Percentiles rank a stretch among this genome's conserved stretches.
Evolutionary conservation across 495 filamentous ascomycete species (phyloP).

Genomic region (Eremomyces bilateralis): DNA sequence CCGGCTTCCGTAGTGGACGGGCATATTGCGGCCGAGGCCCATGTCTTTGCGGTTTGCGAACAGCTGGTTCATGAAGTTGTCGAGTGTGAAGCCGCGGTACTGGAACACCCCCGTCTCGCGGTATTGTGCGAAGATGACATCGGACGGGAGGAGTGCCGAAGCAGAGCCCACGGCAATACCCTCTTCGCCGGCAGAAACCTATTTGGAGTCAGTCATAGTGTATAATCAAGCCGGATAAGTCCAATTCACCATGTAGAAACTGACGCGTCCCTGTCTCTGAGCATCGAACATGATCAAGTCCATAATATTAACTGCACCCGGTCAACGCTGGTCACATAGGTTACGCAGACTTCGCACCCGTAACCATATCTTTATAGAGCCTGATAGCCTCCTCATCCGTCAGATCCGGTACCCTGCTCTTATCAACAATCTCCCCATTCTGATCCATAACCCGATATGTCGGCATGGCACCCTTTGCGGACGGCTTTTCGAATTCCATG

Average conservation of each 20-base stretch:
- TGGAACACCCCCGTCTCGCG: slow-evolving; percentile 79
- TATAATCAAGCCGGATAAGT: neutral
- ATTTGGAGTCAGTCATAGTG: neutral
- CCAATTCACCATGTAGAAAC: slow-evolving; percentile 76
- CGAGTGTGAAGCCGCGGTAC: slow-evolving; percentile 69
- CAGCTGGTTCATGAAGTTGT: slow-evolving; percentile 85
- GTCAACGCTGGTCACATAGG: slow-evolving; percentile 1
- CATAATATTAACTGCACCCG: slow-evolving; percentile 55
- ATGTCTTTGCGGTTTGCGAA: slow-evolving; percentile 73
- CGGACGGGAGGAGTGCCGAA: slow-evolving; percentile 55
- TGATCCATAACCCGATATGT: slow-evolving; percentile 79
- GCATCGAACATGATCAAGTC: slow-evolving; percentile 88
- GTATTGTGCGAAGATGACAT: slow-evolving; percentile 89
- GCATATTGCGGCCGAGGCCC: slow-evolving; percentile 86
- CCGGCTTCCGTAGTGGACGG: slow-evolving; percentile 79
- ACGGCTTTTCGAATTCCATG: slow-evolving; percentile 53
- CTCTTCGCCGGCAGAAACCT: slow-evolving; percentile 85
- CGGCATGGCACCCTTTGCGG: slow-evolving; percentile 42
- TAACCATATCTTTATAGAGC: slow-evolving; percentile 47
- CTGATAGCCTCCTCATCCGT: slow-evolving; percentile 43
- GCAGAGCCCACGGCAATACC: slow-evolving; percentile 77
- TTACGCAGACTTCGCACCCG: slow-evolving; percentile 18
- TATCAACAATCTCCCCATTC: slow-evolving; percentile 57
- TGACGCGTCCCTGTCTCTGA: slow-evolving; percentile 57
- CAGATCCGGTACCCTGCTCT: slow-evolving; percentile 37